Percentiles rank a stretch among this genome's conserved stretches.
These are phyloP conservation scores for Trichophaea hybrida DNA, from an alignment of 2,329 filamentous ascomycete genomes.

Conservation along the genomic window DNA sequence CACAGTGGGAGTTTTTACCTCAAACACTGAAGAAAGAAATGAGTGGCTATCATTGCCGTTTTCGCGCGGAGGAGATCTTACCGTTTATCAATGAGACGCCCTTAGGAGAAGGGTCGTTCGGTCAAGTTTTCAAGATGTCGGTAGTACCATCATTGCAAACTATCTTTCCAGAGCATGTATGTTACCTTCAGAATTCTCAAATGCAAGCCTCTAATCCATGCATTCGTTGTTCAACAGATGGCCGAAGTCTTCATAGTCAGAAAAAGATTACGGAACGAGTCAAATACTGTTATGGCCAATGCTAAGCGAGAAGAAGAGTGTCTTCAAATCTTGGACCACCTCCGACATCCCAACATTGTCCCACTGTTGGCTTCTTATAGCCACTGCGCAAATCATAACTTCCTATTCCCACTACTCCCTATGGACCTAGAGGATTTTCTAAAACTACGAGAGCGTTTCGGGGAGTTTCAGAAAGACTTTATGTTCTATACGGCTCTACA, in stretches of 20 bases:
- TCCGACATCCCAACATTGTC: slow-evolving; percentile 23
- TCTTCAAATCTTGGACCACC: slow-evolving; percentile 13
- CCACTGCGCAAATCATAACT: slow-evolving; percentile 8
- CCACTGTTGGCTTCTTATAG: slow-evolving; percentile 21
- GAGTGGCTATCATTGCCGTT: neutral
- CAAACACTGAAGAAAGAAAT: neutral
- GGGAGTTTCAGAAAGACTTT: slow-evolving; percentile 9
- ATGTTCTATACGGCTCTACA: slow-evolving; percentile 21
- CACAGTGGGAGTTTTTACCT: neutral
- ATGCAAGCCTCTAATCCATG: too few relatives aligned
- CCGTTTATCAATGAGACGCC: neutral
- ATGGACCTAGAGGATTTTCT: slow-evolving; percentile 17
- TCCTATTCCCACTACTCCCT: slow-evolving; percentile 21
- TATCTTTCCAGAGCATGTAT: neutral
- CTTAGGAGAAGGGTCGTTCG: neutral
- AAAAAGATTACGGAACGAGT: neutral
- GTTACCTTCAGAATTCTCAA: too few relatives aligned
- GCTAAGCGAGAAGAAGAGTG: neutral
- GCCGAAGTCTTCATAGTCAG: neutral
- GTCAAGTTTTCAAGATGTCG: neutral
- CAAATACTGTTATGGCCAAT: too few relatives aligned
- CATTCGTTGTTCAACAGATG: too few relatives aligned
- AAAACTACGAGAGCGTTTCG: neutral
- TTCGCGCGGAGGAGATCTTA: neutral
- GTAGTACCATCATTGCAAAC: neutral